Conservation (phyloP, 371 early-diverging fungal species). For the Rhizopus sp. region DNA sequence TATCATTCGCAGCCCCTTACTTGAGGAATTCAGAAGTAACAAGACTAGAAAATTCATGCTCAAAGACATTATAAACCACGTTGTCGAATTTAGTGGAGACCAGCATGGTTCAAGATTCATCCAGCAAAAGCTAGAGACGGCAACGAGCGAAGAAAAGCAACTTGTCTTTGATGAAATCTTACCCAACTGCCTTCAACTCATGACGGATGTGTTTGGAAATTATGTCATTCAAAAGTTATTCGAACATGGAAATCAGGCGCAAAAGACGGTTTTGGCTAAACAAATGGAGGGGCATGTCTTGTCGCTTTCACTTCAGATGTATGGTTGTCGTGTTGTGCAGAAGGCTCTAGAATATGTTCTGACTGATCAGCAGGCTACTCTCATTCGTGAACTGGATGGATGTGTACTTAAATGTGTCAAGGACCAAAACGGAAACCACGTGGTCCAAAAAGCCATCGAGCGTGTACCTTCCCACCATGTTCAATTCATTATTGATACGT, state of each 20-base stretch:
- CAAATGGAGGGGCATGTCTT: constrained; percentile 96
- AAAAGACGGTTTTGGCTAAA: constrained; percentile 84
- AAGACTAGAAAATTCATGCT: constrained; percentile 93
- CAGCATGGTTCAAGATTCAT: constrained; percentile 99
- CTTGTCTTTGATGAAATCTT: constrained; percentile 96
- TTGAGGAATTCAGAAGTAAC: constrained; percentile 94
- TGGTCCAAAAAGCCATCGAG: constrained; percentile 99
- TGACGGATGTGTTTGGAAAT: constrained; percentile 99
- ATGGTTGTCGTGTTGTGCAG: constrained; percentile 89
- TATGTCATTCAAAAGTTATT: constrained; percentile 99
- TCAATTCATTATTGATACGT: constrained; percentile 95
- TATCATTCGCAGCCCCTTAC: constrained; percentile 72
- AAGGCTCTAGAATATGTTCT: constrained; percentile 70
- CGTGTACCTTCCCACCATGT: constrained; percentile 93
- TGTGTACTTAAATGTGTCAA: constrained; percentile 97
- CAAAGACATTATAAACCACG: constrained; percentile 87
- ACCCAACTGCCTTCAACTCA: constrained; percentile 91
- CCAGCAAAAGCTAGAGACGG: constrained; percentile 98
- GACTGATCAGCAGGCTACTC: constrained; percentile 55
- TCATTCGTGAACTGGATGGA: constrained; percentile 79
- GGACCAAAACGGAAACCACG: constrained; percentile 99
- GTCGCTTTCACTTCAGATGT: constrained; percentile 98
- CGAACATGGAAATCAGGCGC: constrained; percentile 90
- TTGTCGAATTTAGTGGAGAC: constrained; percentile 98
- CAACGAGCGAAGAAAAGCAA: constrained; percentile 90